Evolutionary conservation across 441 rosid species (phyloP).

Genomic region (Sinapis alba): DNA sequence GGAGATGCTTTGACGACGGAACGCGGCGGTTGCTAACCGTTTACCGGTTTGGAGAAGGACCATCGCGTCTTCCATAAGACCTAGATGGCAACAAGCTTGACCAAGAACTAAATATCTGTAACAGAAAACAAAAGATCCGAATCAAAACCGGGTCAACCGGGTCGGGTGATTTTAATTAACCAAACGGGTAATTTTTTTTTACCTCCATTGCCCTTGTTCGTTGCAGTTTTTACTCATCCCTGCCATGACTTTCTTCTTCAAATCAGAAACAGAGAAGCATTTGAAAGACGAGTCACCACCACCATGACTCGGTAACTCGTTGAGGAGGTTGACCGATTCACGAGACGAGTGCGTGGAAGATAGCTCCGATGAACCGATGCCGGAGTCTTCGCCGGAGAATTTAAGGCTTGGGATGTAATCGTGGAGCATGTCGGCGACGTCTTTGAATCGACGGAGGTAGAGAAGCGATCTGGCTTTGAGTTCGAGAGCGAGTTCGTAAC

Average conservation of each 20-base stretch:
- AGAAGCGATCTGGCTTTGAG: conserved; percentile 90
- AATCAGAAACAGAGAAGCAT: conserved; percentile 89
- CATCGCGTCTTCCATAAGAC: conserved; percentile 96
- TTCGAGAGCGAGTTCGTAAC: conserved; percentile 78
- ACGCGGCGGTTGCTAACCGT: conserved; percentile 84
- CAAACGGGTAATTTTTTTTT: neutral
- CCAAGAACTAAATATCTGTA: conserved; percentile 84
- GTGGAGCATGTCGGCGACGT: conserved; percentile 90
- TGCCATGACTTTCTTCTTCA: conserved; percentile 89
- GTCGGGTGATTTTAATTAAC: neutral
- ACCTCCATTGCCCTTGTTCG: conserved; percentile 96
- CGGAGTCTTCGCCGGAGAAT: conserved; percentile 60
- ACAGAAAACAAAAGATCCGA: neutral
- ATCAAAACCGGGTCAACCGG: neutral
- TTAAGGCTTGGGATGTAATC: conserved; percentile 90
- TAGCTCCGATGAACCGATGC: conserved; percentile 56
- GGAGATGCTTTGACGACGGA: conserved; percentile 86
- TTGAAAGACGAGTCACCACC: conserved; percentile 54
- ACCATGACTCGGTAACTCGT: conserved; percentile 43
- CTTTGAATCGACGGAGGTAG: conserved; percentile 74
- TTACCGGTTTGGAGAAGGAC: conserved; percentile 94
- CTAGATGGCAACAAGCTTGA: conserved; percentile 91
- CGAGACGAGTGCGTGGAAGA: conserved; percentile 60
- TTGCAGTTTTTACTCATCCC: conserved; percentile 75
- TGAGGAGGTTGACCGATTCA: conserved; percentile 70